These are phyloP conservation scores for Desmodesmus armatus DNA, from an alignment of 139 green algal species.

Conservation along the genomic window DNA sequence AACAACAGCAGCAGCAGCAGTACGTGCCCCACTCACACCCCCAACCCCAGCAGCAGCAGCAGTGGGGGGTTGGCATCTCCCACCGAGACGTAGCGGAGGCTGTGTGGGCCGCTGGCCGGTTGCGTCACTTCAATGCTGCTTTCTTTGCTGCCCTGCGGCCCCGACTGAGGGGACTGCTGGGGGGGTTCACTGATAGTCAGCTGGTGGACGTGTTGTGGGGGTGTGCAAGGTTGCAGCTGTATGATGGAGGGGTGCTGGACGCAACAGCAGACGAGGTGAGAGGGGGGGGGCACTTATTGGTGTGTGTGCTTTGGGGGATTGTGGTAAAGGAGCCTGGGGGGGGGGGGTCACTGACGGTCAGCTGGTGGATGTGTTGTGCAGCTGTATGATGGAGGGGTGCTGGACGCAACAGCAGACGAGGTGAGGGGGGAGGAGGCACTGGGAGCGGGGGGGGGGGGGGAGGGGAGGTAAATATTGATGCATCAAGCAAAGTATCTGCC, in stretches of 20 bases:
- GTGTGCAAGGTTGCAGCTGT: not conserved
- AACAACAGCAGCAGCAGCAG: conserved; percentile 29
- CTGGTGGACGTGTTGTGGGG: conserved; percentile 39
- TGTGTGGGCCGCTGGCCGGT: conserved; percentile 14
- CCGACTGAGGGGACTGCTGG: conserved; percentile 15
- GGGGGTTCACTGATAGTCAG: not conserved
- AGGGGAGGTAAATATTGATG: too few species aligned
- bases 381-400: not conserved
- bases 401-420: conserved; percentile 36
- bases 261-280: conserved; percentile 30
- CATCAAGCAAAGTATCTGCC: too few species aligned
- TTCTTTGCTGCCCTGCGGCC: conserved; percentile 10
- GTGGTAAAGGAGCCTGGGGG: too few species aligned
- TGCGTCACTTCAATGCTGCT: conserved; percentile 23
- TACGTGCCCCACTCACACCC: not conserved
- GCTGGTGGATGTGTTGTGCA: conserved; percentile 30
- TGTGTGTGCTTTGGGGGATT: too few species aligned
- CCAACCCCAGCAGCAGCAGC: conserved; percentile 25
- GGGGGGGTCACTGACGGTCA: not conserved
- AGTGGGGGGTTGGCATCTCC: too few species aligned
- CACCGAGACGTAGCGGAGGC: conserved; percentile 26
- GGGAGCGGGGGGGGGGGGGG: too few species aligned
- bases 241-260: conserved; percentile 20
- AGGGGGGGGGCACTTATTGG: too few species aligned
- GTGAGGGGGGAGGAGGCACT: too few species aligned